Base-by-base conservation (phyloP, 2,329 filamentous ascomycete species). In the Ophiostoma triangulosporum region DNA sequence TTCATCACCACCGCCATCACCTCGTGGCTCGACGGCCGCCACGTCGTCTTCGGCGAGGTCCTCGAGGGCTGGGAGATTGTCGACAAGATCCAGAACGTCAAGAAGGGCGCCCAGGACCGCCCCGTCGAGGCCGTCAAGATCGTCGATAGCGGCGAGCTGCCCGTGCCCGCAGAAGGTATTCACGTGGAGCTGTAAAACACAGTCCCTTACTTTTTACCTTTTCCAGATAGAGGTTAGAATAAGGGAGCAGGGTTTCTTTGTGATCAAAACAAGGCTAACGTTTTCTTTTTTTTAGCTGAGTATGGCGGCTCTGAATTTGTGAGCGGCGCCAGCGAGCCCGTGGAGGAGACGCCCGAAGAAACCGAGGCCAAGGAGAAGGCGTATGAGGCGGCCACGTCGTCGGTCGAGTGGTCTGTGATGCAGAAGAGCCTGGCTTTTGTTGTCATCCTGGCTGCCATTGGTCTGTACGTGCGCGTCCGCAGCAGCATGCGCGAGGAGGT, bases 1-100 rank as follows among this genome's bases (percentile, higher is more conserved):
- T 93, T 93, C 77, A 90, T 93, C 68, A 93, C 88, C 64, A 91
- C 86, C 61, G 83, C 82, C 64, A 67, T 88, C 64, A 91, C 87
- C 58, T 84, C 81, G 57, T 91, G 88, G 85, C 81, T 93, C 64
- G 84, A 93, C 68, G 86, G 85, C 67, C 77, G 76, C 63, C 87
- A 93, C 73, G 88, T 93, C 64, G 87, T 93, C 65, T 93, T 93
- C 67, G 87, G 87, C 66, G 87, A 94, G 72, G 84, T 94, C 60
- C 76, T 93, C 61, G 87, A 93, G 74, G 88, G 88, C 67, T 87
- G 86, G 70, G 85, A 91, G 6, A 68, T 93, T 58, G 78, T 93
- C 60, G 80, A 85, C 65, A 81, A 82, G 74, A 88, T 93, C 63
- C 83, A 93, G 75, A 80, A 83, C 62, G 74, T 76, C 60, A 69